Percentiles rank a stretch among this genome's conserved stretches.
Conservation (phyloP, 805 yeast genomes). For the Nakazawaea molendinolei region DNA sequence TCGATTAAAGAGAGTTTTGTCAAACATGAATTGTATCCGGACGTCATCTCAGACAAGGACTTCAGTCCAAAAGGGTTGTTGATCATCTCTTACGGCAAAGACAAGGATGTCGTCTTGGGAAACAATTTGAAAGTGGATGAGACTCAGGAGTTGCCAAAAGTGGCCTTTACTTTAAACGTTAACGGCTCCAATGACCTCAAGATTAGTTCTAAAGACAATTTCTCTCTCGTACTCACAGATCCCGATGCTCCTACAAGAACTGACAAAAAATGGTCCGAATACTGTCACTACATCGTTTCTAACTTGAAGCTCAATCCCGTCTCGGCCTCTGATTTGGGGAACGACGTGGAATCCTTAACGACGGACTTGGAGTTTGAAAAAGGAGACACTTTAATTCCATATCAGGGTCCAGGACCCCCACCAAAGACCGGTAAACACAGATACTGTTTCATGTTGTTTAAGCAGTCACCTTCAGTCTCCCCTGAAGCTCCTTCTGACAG, state of each 20-base stretch:
- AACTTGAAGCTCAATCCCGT: conserved; percentile 43
- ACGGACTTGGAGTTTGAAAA: conserved; percentile 25
- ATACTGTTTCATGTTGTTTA: conserved; percentile 70
- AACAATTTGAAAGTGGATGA: conserved; percentile 58
- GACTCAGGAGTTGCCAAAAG: conserved; percentile 60
- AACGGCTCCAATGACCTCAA: conserved; percentile 32
- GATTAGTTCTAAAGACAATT: conserved; percentile 41
- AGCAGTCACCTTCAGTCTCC: conserved; percentile 41
- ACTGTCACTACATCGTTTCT: conserved; percentile 63
- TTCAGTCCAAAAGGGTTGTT: conserved; percentile 45
- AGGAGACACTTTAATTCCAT: conserved; percentile 44
- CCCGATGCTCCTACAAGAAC: conserved; percentile 89
- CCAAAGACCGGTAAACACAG: conserved; percentile 80
- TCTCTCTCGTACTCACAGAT: conserved; percentile 77
- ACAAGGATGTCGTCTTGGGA: conserved; percentile 68
- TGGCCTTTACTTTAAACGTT: conserved; percentile 55
- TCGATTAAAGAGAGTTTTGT: conserved; percentile 43
- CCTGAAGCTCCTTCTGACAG: conserved; percentile 43
- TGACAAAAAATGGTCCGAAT: conserved; percentile 87
- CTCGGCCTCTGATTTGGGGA: conserved; percentile 22
- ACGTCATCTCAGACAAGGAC: conserved; percentile 36
- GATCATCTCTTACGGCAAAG: conserved; percentile 55
- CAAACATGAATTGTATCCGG: conserved; percentile 46
- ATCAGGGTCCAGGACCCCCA: conserved; percentile 90
- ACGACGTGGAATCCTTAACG: conserved; percentile 25